Conservation (phyloP, 1,139 yeast genomes). For the Blastobotrys serpentis region DNA sequence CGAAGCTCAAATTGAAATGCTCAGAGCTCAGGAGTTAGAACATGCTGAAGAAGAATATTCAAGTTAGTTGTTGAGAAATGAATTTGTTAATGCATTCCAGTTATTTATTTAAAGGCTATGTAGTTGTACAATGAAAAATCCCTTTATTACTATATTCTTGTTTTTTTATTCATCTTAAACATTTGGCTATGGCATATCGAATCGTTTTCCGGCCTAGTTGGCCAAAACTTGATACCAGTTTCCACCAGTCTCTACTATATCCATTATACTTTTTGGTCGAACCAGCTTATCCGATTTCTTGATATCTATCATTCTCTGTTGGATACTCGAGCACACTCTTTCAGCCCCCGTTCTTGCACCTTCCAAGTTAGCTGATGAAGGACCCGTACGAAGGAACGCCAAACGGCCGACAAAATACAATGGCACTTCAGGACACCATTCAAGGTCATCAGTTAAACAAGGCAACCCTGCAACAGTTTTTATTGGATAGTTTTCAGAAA, state of each 20-base stretch:
- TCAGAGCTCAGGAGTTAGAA: constrained; percentile 21
- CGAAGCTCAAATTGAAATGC: constrained; percentile 20
- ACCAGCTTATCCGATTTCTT: neutral
- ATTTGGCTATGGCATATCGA: no score
- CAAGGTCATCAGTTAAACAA: constrained; percentile 48
- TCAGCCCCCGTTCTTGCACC: constrained; percentile 53
- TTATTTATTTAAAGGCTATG: neutral
- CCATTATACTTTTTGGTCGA: constrained; percentile 1
- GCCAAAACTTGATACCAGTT: constrained; percentile 13
- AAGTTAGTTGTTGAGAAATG: neutral
- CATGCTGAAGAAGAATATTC: constrained; percentile 7
- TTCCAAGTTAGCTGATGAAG: constrained; percentile 51
- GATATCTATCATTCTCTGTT: constrained; percentile 1
- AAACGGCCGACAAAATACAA: constrained; percentile 48
- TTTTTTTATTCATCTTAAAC: no score
- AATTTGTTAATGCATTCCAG: neutral
- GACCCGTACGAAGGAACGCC: constrained; percentile 48
- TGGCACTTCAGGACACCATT: constrained; percentile 45
- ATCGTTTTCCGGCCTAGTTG: no score
- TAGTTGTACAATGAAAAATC: neutral
- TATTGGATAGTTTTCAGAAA: constrained; percentile 38
- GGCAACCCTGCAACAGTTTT: constrained; percentile 44
- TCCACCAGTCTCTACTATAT: constrained; percentile 7
- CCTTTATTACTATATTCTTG: no score
- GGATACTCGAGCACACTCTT: constrained; percentile 37